Evolutionary conservation across 192 early-diverging fungal species (phyloP), one percentile per base, ranked within the genome.

Genomic region (Podila epicladia): DNA sequence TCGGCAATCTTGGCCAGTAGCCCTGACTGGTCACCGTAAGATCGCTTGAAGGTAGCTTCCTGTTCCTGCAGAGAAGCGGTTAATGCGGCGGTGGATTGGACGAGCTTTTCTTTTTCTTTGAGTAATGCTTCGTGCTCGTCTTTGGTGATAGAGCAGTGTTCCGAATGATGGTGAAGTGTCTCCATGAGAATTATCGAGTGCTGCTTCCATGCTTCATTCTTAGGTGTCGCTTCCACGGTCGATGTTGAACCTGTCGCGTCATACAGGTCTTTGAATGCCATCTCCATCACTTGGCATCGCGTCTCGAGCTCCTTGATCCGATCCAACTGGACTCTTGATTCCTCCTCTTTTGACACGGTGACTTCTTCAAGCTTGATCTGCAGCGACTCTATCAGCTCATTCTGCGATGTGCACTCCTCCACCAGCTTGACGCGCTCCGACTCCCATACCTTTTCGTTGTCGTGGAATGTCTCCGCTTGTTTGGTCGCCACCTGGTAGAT

Each of bases 1-100:
- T 80, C 77, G 5, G 65, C 62, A 51, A 80, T 73, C 59, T 73
- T 80, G 50, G 64, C 65, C 0, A 72, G 24, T 1, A 67, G 61
- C 4, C 50, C 75, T 0, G 75, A 65, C 19, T 72, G 75, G 26
- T 79, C 70, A 0, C 48, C 60, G 0, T 63, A 37, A 3, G 70
- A 45, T n/a, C 53, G 64, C 26, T 65, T 69, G 48, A 61, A 49
- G 17, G 24, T 41, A 4, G 60, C 15, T 28, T 73, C 71, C 22
- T 68, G 61, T 9, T 72, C 55, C 19, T 61, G 29, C 12, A 80
- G 22, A 29, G 66, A n/a, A 0, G 62, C 60, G 7, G 60, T 55
- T 11, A 73, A 26, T 9, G 71, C 17, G 5, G 55, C 55, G 2
- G 65, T 32, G 0, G 41, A 17, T 20, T 41, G 41, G 33, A 57